Percentiles rank a stretch among this genome's conserved stretches.
Conservation (phyloP, 768 basidiomycete species). For the Candolleomyces eurysporus region DNA sequence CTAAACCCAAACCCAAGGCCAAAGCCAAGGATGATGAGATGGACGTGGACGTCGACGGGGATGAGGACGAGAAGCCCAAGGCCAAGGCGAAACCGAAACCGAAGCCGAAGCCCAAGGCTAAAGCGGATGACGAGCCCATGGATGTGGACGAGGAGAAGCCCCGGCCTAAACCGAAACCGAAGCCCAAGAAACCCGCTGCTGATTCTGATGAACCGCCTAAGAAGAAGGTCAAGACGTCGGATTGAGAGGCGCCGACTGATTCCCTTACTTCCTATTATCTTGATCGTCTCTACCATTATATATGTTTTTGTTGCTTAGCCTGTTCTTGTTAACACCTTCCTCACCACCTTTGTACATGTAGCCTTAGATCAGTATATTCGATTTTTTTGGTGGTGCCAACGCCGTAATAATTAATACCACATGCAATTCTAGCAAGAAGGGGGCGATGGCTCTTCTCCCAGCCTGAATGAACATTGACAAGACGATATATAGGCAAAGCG, state of each 20-base stretch:
- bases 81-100: slow-evolving; percentile 35
- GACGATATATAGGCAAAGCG: no score
- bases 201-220: slow-evolving; percentile 56
- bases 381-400: neutral
- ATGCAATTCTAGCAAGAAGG: neutral
- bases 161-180: slow-evolving; percentile 44
- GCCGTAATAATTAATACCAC: neutral
- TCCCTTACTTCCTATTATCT: slow-evolving; percentile 10
- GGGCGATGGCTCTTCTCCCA: neutral
- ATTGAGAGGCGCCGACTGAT: slow-evolving; percentile 5
- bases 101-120: slow-evolving; percentile 43
- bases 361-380: neutral
- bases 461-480: no score
- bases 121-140: slow-evolving; percentile 42
- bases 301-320: neutral
- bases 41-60: slow-evolving; percentile 46
- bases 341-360: neutral
- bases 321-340: neutral
- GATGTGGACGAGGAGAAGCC: slow-evolving; percentile 41
- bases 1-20: slow-evolving; percentile 49
- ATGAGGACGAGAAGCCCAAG: slow-evolving; percentile 38
- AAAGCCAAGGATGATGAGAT: slow-evolving; percentile 41
- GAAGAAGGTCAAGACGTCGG: slow-evolving; percentile 70
- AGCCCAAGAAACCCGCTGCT: slow-evolving; percentile 24
- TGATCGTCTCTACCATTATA: slow-evolving; percentile 12